Evolutionary conservation across 148 eudicot genomes (phyloP), one percentile per base, ranked within the genome.

Genomic region (Cornus suecica): DNA sequence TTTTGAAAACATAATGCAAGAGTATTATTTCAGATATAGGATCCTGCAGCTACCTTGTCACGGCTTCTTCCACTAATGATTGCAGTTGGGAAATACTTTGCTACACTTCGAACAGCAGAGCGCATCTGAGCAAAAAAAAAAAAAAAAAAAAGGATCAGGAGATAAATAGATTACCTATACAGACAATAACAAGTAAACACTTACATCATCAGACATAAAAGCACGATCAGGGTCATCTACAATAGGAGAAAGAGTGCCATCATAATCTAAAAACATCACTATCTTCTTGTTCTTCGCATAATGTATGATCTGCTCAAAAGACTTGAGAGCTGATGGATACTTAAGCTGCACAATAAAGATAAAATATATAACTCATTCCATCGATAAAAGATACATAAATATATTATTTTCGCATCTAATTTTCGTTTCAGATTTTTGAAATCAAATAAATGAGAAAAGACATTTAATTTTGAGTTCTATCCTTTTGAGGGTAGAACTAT

Each of bases 211-310:
- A 25, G 97, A 88, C 94, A 93, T 87, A 77, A 93, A 81, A 69
- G 98, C 98, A 73, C 90, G 85, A 84, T 93, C 98, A 76, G 97
- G 97, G 74, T 93, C 94, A 78, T 91, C 89, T 0, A 93, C 98
- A 15, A 93, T 93, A 5, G 98, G 98, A 27, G 96, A 87, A 30
- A 93, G 94, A 26, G 98, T 93, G 16, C 97, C 98, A 34, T 93
- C 98, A 80, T 93, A 94, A 81, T 94, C 98, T 83, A 91, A 76
- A 77, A 94, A 94, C 25, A 94, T 54, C 37, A 90, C 98, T 42
- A 94, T 79, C 86, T 84, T 90, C 77, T 85, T 91, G 31, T 82
- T 78, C 78, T 77, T 80, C 5, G 88, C 94, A 25, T 72, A 68
- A 11, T 68, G 65, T 51, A 66, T 71, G 48, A 94, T 87, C 71